Evolutionary conservation across 139 green algal genomes (phyloP).

Genomic region (Haematococcus lacustris): DNA sequence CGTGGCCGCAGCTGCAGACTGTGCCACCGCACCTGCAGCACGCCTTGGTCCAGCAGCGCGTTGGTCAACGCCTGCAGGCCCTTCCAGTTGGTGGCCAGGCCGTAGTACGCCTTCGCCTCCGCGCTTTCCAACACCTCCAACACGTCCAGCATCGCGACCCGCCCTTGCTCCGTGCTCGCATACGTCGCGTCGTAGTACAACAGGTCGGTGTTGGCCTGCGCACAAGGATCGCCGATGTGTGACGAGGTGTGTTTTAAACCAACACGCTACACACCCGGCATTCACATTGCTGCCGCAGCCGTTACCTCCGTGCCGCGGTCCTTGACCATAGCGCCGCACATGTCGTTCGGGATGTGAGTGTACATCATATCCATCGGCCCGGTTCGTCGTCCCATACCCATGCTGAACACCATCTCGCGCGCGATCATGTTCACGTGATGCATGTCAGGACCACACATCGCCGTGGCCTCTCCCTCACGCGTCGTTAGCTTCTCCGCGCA

Average conservation of each 20-base stretch:
- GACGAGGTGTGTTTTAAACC: no score
- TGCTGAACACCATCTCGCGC: conserved; percentile 79
- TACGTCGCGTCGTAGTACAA: conserved; percentile 34
- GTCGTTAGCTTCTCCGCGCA: conserved; percentile 73
- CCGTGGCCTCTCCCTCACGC: conserved; percentile 64
- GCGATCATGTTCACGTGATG: conserved; percentile 73
- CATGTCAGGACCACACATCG: conserved; percentile 40
- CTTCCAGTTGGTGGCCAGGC: conserved; percentile 77
- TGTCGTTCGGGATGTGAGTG: conserved; percentile 3
- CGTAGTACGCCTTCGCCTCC: conserved; percentile 86
- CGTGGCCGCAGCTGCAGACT: no score
- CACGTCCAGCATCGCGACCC: conserved; percentile 47
- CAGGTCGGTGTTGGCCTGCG: conserved; percentile 3
- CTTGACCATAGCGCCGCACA: neutral
- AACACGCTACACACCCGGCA: no score
- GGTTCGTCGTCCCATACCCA: conserved; percentile 62
- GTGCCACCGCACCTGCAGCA: conserved; percentile 35
- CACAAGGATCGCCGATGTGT: no score
- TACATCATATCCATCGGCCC: conserved; percentile 70
- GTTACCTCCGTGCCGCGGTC: neutral
- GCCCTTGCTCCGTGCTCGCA: conserved; percentile 46
- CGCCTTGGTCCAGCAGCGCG: conserved; percentile 39
- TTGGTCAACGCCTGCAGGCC: conserved; percentile 48
- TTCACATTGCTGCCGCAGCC: no score
- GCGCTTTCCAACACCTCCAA: conserved; percentile 71